phyloP scores from a whole-genome alignment of 306 rosid genomes.

The Prunus armeniaca region DNA sequence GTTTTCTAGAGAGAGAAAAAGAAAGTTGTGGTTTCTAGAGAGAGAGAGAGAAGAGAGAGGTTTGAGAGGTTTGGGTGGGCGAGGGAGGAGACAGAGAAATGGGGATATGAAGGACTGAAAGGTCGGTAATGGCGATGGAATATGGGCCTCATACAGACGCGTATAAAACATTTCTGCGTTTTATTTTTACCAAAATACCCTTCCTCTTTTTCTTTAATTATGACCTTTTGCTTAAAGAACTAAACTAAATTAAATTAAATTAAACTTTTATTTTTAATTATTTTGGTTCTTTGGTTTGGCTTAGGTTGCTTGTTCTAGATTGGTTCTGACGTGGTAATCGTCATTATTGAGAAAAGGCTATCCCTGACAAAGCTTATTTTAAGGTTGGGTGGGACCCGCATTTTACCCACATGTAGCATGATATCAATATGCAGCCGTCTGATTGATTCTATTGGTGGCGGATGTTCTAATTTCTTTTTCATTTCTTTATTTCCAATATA shows the following conservation, averaged over 20 bases:
- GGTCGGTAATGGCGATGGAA: constrained; percentile 69
- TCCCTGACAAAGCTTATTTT: constrained; percentile 9
- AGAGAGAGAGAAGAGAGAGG: constrained; percentile 3
- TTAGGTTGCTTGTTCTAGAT: neutral
- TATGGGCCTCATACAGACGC: constrained; percentile 89
- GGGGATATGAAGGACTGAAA: constrained; percentile 48
- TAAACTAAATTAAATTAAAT: no score
- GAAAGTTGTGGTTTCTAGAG: constrained; percentile 13
- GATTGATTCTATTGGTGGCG: neutral
- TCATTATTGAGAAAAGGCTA: constrained; percentile 22
- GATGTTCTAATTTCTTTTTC: neutral
- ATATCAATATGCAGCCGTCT: constrained; percentile 6
- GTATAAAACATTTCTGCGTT: constrained; percentile 40
- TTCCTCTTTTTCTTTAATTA: constrained; percentile 19
- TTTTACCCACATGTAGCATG: constrained; percentile 9
- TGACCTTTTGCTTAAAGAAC: neutral
- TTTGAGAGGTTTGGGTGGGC: neutral
- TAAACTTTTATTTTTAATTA: neutral
- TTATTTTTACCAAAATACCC: constrained; percentile 42
- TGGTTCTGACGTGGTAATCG: constrained; percentile 29
- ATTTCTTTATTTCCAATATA: neutral
- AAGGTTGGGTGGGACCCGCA: constrained; percentile 8
- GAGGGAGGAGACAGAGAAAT: constrained; percentile 17
- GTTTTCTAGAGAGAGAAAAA: constrained; percentile 1
- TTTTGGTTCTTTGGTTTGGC: neutral